These are phyloP conservation scores for Amaranthus tricolor DNA, from an alignment of 179 eudicot genomes.

Conservation along the genomic window DNA sequence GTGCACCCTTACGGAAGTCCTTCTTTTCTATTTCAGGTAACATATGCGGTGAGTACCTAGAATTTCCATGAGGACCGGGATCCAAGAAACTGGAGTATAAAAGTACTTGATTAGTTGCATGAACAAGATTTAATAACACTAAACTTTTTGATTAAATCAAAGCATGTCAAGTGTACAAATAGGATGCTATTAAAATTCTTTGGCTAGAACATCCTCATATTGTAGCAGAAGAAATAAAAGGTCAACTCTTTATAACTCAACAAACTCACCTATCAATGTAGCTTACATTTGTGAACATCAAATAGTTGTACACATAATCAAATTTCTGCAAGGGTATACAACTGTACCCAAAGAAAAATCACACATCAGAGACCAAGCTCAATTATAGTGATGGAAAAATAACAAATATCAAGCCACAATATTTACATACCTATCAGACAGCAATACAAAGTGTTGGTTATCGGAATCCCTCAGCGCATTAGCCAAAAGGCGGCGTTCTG, in stretches of 20 bases:
- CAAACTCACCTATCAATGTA: slow-evolving; percentile 70
- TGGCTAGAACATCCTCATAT: neutral
- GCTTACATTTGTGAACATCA: slow-evolving; percentile 82
- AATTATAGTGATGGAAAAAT: neutral
- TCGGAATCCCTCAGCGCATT: slow-evolving; percentile 82
- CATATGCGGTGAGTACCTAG: slow-evolving; percentile 83
- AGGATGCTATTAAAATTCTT: neutral
- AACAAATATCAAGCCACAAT: neutral
- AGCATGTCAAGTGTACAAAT: too few species aligned
- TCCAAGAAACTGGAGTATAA: slow-evolving; percentile 67
- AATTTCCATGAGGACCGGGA: slow-evolving; percentile 97
- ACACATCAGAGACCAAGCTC: slow-evolving; percentile 10
- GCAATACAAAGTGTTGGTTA: slow-evolving; percentile 85
- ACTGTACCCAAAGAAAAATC: slow-evolving; percentile 45
- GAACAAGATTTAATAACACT: neutral
- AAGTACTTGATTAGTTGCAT: neutral
- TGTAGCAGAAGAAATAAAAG: too few species aligned
- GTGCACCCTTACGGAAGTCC: slow-evolving; percentile 91
- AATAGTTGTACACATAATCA: slow-evolving; percentile 78
- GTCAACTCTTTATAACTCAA: neutral
- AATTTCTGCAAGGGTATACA: slow-evolving; percentile 88
- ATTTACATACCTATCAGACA: slow-evolving; percentile 78
- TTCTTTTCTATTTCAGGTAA: slow-evolving; percentile 81
- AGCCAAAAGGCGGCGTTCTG: slow-evolving; percentile 86
- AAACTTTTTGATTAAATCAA: too few species aligned